Percentiles rank a stretch among this genome's conserved stretches.
Conservation (phyloP, 257 asterid species). For the Paraleonurus japonicus region DNA sequence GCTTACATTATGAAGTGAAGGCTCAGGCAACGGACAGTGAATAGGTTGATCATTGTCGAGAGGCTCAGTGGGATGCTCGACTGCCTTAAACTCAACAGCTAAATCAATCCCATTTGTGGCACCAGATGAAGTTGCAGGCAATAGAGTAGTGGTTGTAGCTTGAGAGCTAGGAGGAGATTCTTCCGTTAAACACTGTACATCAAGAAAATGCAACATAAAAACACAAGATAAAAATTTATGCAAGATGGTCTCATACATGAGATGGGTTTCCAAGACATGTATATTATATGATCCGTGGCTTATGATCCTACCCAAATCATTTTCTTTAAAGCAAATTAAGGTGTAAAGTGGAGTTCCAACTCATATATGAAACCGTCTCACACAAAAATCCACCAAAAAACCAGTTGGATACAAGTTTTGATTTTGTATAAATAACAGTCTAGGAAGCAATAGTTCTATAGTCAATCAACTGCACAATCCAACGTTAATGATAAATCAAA, state of each 20-base stretch:
- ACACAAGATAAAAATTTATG: no score
- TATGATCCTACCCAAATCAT: no score
- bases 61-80: conserved; percentile 82
- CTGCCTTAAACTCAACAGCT: conserved; percentile 68
- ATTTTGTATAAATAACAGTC: no score
- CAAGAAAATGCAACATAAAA: conserved; percentile 20
- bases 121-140: conserved; percentile 39
- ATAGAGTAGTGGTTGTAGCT: conserved; percentile 30
- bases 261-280: no score
- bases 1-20: conserved; percentile 82
- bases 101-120: conserved; percentile 62
- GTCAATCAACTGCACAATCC: background rate
- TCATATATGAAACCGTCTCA: no score
- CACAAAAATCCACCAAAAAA: no score
- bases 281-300: no score
- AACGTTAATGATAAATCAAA: background rate
- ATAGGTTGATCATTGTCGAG: conserved; percentile 71
- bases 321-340: no score
- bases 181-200: conserved; percentile 58
- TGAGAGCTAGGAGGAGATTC: conserved; percentile 50
- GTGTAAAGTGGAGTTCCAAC: no score
- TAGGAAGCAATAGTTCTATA: no score
- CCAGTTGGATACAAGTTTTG: no score
- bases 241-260: no score
- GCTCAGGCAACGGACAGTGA: conserved; percentile 85